Conservation (phyloP, 1,284 basidiomycete species). For the Singerocomus rubriflavus region DNA sequence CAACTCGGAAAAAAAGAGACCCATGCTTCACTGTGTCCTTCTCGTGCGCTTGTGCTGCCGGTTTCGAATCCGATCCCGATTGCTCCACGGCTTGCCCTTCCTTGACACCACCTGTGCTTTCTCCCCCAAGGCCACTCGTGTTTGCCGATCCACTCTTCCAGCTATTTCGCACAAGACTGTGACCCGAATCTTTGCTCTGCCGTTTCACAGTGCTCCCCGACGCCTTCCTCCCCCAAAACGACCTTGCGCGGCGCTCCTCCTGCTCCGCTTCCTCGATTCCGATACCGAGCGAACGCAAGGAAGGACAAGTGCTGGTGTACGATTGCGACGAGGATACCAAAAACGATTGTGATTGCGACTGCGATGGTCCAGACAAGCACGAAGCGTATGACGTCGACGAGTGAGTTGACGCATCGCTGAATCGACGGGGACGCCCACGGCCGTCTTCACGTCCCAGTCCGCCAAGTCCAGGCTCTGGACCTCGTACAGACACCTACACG, state of each 20-base stretch:
- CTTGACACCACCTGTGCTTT: background rate
- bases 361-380: slow-evolving; percentile 21
- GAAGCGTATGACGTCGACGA: slow-evolving; percentile 22
- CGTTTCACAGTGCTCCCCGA: slow-evolving; percentile 13
- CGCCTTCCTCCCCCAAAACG: slow-evolving; percentile 18
- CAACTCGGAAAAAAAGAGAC: slow-evolving; percentile 15
- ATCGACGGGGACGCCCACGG: slow-evolving; percentile 11
- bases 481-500: slow-evolving; percentile 6
- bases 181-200: slow-evolving; percentile 6
- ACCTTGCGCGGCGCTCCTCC: slow-evolving; percentile 18
- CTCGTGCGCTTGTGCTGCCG: background rate
- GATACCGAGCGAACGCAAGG: slow-evolving; percentile 22
- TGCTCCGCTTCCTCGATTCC: slow-evolving; percentile 28
- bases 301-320: slow-evolving; percentile 18
- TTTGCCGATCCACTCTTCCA: background rate
- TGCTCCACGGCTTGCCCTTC: background rate
- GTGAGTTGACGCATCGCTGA: slow-evolving; percentile 21
- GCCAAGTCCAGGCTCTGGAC: background rate
- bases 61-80: background rate
- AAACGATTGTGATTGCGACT: slow-evolving; percentile 16
- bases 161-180: background rate
- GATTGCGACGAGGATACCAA: slow-evolving; percentile 19
- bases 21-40: slow-evolving; percentile 14
- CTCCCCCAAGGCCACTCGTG: background rate
- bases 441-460: background rate